These are phyloP conservation scores for Russula sp. DNA, from an alignment of 768 basidiomycete species.

Conservation along the genomic window DNA sequence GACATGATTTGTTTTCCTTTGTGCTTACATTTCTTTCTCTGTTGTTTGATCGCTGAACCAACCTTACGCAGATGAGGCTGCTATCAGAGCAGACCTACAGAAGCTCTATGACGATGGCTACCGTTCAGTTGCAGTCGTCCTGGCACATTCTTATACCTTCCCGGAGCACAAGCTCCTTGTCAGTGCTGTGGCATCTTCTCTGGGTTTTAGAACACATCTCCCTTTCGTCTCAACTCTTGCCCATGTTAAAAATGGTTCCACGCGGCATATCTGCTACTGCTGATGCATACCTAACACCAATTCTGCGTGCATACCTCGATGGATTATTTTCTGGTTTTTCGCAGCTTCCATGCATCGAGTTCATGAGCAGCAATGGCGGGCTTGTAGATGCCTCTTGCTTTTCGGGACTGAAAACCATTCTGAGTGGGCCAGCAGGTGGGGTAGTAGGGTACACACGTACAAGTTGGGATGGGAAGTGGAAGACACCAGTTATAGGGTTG, in stretches of 20 bases:
- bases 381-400: slow-evolving; percentile 75
- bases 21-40: too few relatives aligned
- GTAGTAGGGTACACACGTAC: slow-evolving; percentile 93
- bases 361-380: too few relatives aligned
- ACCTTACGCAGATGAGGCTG: too few relatives aligned
- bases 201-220: slow-evolving; percentile 92
- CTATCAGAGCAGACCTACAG: too few relatives aligned
- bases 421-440: slow-evolving; percentile 91
- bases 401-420: slow-evolving; percentile 86
- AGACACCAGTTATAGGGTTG: slow-evolving; percentile 77
- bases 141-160: too few relatives aligned
- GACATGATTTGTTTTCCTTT: too few relatives aligned
- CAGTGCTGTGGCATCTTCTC: slow-evolving; percentile 60
- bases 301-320: slow-evolving; percentile 76
- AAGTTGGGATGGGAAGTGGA: slow-evolving; percentile 72
- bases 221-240: slow-evolving; percentile 76
- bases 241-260: too few relatives aligned
- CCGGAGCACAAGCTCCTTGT: slow-evolving; percentile 77
- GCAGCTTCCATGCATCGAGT: too few relatives aligned
- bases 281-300: slow-evolving; percentile 92
- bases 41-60: too few relatives aligned
- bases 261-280: slow-evolving; percentile 89
- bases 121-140: too few relatives aligned
- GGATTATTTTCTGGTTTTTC: too few relatives aligned
- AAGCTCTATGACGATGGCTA: too few relatives aligned